Evolutionary conservation across 306 rosid genomes (phyloP), one percentile per base, ranked within the genome.

Genomic region (Hippophae tibetana): DNA sequence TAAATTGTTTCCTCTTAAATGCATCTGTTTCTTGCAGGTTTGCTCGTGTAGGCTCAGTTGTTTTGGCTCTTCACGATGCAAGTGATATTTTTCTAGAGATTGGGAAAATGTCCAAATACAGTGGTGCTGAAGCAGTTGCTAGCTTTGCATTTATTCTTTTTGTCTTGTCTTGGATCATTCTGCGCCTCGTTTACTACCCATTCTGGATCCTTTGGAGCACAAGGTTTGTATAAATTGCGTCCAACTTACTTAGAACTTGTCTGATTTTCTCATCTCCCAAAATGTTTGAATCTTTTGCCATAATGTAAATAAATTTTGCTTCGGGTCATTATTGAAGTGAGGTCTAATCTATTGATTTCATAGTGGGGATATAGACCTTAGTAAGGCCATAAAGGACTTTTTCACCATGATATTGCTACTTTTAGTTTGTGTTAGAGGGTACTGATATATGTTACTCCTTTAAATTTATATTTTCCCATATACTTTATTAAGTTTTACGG

Each of bases 201-300:
- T 88, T 92, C 61, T 92, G 98, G 96, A 42, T 92, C 78, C 89
- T 92, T 63, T 59, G 90, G 84, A 92, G 98, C 68, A 87, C 98
- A 61, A 87, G 98, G 98, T 92, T 68, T 44, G 90, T 72, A 56
- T 54, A 60, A 50, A 47, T 56, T 43, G 51, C 69, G 43, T 25
- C 51, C 26, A 54, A 12, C 47, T 63, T 57, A 41, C 46, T 14
- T 1, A 9, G 27, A 18, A 53, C n/a, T 54, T 60, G 51, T 71
- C 43, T 60, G 18, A 60, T 60, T 68, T 59, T 42, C 10, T 13
- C 62, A 25, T 47, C 47, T 64, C 13, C 42, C n/a, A 42, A 5
- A 25, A 31, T 31, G 38, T 13, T 5, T 56, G 31, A 40, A 27
- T 56, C n/a, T 11, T 67, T 58, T 25, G 43, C 49, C 56, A 54